Evolutionary conservation across 2,329 filamentous ascomycete genomes (phyloP), one percentile per base, ranked within the genome.

Genomic region (Aureobasidium sp.): DNA sequence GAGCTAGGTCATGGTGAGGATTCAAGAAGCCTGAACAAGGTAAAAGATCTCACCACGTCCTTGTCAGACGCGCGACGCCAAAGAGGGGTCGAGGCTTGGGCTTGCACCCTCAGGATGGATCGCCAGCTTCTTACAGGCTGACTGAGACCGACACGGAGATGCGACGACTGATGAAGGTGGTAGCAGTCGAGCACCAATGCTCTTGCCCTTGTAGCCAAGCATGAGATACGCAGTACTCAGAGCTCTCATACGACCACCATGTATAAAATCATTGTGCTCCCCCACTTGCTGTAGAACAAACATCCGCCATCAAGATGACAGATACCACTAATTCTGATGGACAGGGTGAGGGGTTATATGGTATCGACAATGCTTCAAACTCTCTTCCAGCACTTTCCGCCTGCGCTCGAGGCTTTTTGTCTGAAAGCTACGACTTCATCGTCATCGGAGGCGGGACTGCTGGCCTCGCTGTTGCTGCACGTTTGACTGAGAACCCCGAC

Each of bases 381-480:
- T 8, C 49, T 25, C 51, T 55, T 35, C 51, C 51, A 29, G 51
- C 51, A 31, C 51, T 55, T 6, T 15, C 37, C 9, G 37, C 25
- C 9, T 55, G 31, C n/a, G 51, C 51, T 17, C 29, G 25, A 33
- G 38, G 33, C 17, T 55, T 55, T 19, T 11, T 43, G 2, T 43
- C 37, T 1, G 25, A 55, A 27, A 35, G 38, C 25, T 62, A 62
- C 42, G 63, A 66, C 43, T 64, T 60, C 51, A 51, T 66, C 23
- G 57, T 65, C 42, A 49, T 63, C 27, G 64, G 64, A 4, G 63
- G 64, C 9, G 64, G 64, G 6, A 65, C 63, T n/a, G 64, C 64
- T 19, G 64, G 64, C 17, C 46, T 64, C 8, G 43, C 53, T 31
- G 45, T 65, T n/a, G 64, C 64, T 31, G 64, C 61, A 25, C 60